Conservation (phyloP, 2,329 filamentous ascomycete species). For the Fusarium odoratissimum region DNA sequence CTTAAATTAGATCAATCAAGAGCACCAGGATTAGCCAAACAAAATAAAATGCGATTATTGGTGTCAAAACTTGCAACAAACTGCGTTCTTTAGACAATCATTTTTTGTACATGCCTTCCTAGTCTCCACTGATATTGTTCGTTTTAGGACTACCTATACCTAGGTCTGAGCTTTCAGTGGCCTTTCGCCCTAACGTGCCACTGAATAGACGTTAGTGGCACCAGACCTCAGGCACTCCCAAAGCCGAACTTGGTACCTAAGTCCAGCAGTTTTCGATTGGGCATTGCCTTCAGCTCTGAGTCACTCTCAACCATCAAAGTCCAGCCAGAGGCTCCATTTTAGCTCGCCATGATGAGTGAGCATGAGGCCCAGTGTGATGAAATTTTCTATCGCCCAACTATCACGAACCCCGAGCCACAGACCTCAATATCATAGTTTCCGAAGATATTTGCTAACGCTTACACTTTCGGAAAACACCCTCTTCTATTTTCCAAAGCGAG, state of each 20-base stretch:
- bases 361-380: conserved; percentile 43
- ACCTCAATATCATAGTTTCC: conserved; percentile 15
- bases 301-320: conserved; percentile 37
- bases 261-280: conserved; percentile 20
- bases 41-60: background rate
- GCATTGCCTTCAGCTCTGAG: conserved; percentile 32
- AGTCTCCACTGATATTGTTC: background rate
- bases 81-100: background rate
- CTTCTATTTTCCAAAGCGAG: conserved; percentile 4
- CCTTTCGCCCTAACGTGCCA: conserved; percentile 8
- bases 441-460: background rate
- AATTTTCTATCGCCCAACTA: conserved; percentile 44
- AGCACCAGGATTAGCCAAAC: background rate
- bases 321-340: conserved; percentile 36
- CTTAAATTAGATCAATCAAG: background rate
- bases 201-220: conserved; percentile 27
- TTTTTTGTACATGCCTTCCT: background rate
- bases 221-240: conserved; percentile 9
- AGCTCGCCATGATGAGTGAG: conserved; percentile 44
- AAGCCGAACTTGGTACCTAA: conserved; percentile 6
- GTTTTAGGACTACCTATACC: background rate
- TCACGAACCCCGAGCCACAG: conserved; percentile 28
- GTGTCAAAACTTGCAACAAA: background rate
- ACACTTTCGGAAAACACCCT: background rate
- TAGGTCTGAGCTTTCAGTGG: background rate